phyloP scores from a whole-genome alignment of 1,284 basidiomycete species.

The Leccinum huronense region DNA sequence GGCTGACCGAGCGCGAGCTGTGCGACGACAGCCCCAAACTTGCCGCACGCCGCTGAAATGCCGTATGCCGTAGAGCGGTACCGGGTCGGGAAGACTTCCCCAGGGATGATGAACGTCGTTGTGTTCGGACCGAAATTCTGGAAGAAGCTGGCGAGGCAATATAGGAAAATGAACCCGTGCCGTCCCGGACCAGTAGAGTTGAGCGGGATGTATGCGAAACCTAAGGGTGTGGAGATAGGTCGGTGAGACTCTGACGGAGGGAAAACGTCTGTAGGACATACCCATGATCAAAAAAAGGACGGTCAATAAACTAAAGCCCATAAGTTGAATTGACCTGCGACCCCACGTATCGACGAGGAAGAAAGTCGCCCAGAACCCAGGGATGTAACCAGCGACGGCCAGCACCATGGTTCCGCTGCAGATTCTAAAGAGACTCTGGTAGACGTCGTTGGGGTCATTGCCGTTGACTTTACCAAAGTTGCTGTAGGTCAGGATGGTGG shows the following conservation, averaged over 20 bases:
- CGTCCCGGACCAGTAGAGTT: constrained; percentile 39
- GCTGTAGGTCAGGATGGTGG: constrained; percentile 40
- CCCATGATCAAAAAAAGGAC: constrained; percentile 52
- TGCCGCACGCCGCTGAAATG: constrained; percentile 67
- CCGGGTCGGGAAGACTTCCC: constrained; percentile 73
- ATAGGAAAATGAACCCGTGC: constrained; percentile 60
- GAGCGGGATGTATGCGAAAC: constrained; percentile 58
- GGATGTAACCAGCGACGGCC: constrained; percentile 49
- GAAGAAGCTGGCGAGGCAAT: constrained; percentile 59
- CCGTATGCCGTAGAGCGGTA: constrained; percentile 73
- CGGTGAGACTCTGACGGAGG: not conserved
- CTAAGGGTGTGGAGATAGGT: constrained; percentile 29
- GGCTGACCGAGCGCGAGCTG: constrained; percentile 55
- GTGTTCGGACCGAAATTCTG: constrained; percentile 69
- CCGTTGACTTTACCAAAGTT: constrained; percentile 30
- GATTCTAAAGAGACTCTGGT: constrained; percentile 33
- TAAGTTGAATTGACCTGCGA: constrained; percentile 53
- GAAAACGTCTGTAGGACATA: constrained; percentile 21
- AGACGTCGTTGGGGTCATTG: constrained; percentile 25
- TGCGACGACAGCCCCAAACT: constrained; percentile 66
- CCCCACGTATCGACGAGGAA: constrained; percentile 52
- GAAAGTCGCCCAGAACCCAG: constrained; percentile 52
- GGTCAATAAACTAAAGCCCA: constrained; percentile 59
- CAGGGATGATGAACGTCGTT: constrained; percentile 71
- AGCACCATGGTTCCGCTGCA: constrained; percentile 46